These are phyloP conservation scores for Aspergillus sp. DNA, from an alignment of 2,329 filamentous ascomycete genomes.

Conservation along the genomic window DNA sequence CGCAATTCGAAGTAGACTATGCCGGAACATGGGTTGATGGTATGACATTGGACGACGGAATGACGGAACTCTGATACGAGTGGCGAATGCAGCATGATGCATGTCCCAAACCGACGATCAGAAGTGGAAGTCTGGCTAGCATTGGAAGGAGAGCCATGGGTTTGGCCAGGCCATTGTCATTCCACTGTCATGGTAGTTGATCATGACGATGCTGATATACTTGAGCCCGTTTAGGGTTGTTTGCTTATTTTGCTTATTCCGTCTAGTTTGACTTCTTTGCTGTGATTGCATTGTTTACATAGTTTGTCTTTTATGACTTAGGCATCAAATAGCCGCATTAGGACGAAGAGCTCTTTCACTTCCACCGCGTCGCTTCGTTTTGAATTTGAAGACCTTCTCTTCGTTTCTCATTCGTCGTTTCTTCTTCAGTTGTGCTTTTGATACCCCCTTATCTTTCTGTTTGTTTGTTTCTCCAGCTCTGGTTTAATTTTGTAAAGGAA, in stretches of 20 bases:
- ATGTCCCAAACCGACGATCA: not conserved
- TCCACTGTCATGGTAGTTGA: not conserved
- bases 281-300: not conserved
- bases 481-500: not conserved
- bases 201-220: not conserved
- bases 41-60: not conserved
- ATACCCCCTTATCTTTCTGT: not conserved
- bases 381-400: not conserved
- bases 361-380: not conserved
- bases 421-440: constrained; percentile 1
- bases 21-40: too few species aligned
- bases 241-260: not conserved
- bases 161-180: not conserved
- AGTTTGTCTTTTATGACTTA: not conserved
- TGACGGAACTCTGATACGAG: not conserved
- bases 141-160: not conserved
- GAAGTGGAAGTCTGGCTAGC: not conserved
- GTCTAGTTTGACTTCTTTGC: not conserved
- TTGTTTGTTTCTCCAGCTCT: not conserved
- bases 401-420: not conserved
- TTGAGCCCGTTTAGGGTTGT: not conserved
- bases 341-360: not conserved
- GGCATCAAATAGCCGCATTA: not conserved
- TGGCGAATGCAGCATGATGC: not conserved
- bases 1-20: too few species aligned